Evolutionary conservation across 2,329 filamentous ascomycete genomes (phyloP).

Genomic region (Verticillium alfalfae): DNA sequence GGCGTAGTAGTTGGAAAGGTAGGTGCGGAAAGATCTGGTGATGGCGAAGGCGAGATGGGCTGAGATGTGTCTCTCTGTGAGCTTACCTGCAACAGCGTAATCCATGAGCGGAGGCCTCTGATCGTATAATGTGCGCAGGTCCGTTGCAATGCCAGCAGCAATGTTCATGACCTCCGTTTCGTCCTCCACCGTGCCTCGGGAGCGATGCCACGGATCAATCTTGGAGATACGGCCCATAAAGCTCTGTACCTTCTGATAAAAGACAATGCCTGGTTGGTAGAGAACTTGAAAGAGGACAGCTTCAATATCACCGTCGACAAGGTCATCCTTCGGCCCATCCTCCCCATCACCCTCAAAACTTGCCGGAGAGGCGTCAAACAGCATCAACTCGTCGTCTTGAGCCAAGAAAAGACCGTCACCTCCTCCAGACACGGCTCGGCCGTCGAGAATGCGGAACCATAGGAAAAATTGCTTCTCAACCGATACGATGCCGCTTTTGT

Average conservation of each 20-base stretch:
- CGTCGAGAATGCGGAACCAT: slow-evolving; percentile 50
- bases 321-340: slow-evolving; percentile 12
- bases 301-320: slow-evolving; percentile 31
- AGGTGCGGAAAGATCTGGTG: slow-evolving; percentile 48
- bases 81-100: slow-evolving; percentile 44
- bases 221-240: slow-evolving; percentile 52
- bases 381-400: slow-evolving; percentile 37
- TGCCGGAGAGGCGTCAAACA: slow-evolving; percentile 31
- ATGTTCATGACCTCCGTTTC: slow-evolving; percentile 54
- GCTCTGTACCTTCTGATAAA: slow-evolving; percentile 53
- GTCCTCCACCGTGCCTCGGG: slow-evolving; percentile 49
- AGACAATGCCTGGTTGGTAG: slow-evolving; percentile 49
- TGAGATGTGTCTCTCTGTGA: slow-evolving; percentile 41
- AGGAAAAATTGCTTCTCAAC: slow-evolving; percentile 42
- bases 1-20: slow-evolving; percentile 51
- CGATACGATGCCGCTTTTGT: slow-evolving; percentile 1
- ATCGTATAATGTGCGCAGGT: slow-evolving; percentile 44
- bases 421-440: slow-evolving; percentile 47
- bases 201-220: slow-evolving; percentile 52
- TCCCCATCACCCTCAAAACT: slow-evolving; percentile 24
- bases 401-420: slow-evolving; percentile 46
- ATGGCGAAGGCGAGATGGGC: slow-evolving; percentile 42
- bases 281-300: slow-evolving; percentile 49
- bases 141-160: slow-evolving; percentile 41
- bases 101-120: slow-evolving; percentile 50